Evolutionary conservation across 352 stramenopile genomes (phyloP).

Genomic region (Hyaloperonospora arabidopsidis): DNA sequence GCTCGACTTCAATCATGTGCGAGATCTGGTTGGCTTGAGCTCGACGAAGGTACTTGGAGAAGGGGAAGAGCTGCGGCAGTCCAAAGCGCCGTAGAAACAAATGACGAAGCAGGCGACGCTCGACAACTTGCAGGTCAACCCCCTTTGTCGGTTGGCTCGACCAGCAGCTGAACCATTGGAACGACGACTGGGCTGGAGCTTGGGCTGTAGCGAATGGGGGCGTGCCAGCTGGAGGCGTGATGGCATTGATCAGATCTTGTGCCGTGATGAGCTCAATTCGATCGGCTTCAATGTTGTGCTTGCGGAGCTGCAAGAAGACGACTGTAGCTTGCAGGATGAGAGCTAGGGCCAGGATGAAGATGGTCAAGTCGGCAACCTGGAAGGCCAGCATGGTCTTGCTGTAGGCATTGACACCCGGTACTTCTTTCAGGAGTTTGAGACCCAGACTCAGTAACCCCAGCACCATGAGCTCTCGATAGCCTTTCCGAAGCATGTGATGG

Average conservation of each 20-base stretch:
- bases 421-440: constrained; percentile 42
- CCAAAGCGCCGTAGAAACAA: constrained; percentile 38
- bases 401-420: constrained; percentile 16
- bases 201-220: not conserved
- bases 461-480: constrained; percentile 51
- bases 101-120: constrained; percentile 31
- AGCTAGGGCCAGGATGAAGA: constrained; percentile 43
- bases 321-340: constrained; percentile 37
- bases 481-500: constrained; percentile 54
- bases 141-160: not conserved
- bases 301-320: constrained; percentile 34
- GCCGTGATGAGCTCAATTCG: constrained; percentile 35
- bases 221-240: not conserved
- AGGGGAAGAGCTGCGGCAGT: constrained; percentile 49
- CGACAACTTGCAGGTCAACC: constrained; percentile 12
- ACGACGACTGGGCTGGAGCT: not conserved
- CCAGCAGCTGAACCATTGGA: not conserved
- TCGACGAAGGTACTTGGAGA: constrained; percentile 57
- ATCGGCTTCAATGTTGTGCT: constrained; percentile 21
- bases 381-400: constrained; percentile 35
- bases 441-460: constrained; percentile 41
- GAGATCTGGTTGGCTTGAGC: constrained; percentile 62
- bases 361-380: constrained; percentile 41
- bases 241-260: constrained; percentile 13
- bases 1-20: constrained; percentile 63